Percentiles rank a stretch among this genome's conserved stretches.
These are phyloP conservation scores for Pichia rugopelliculosa DNA, from an alignment of 805 yeast species.

Conservation along the genomic window DNA sequence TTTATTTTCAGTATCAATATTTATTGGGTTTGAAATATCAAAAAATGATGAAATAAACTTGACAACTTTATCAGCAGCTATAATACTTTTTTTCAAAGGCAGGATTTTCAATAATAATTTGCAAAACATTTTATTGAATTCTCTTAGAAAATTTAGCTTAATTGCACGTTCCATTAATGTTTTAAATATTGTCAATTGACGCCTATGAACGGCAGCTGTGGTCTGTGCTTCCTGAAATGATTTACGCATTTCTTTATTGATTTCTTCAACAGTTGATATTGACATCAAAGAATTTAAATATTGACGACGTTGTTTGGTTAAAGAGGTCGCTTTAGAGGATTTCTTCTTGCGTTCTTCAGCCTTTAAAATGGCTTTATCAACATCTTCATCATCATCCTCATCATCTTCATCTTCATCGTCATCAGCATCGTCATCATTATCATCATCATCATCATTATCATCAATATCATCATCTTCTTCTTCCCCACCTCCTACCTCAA, in stretches of 20 bases:
- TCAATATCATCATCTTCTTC: not conserved
- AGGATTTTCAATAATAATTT: constrained; percentile 57
- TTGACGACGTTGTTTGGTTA: not conserved
- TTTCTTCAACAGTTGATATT: constrained; percentile 18
- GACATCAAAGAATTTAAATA: not conserved
- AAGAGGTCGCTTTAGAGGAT: not conserved
- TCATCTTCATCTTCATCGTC: constrained; percentile 1
- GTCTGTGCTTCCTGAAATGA: constrained; percentile 77
- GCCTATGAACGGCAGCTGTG: constrained; percentile 68
- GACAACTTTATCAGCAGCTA: constrained; percentile 68
- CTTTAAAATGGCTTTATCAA: constrained; percentile 6
- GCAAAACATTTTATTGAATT: constrained; percentile 55
- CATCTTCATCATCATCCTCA: constrained; percentile 5
- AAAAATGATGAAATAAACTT: constrained; percentile 59
- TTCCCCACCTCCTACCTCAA: not conserved
- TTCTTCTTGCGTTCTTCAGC: constrained; percentile 1
- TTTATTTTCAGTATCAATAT: constrained; percentile 18
- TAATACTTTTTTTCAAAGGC: constrained; percentile 60
- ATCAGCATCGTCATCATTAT: not conserved
- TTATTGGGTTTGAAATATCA: constrained; percentile 34
- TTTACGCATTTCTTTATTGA: constrained; percentile 46
- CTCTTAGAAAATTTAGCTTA: constrained; percentile 44
- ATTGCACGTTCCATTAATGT: constrained; percentile 50
- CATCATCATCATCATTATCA: not conserved
- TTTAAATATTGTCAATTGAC: constrained; percentile 57